phyloP scores from a whole-genome alignment of 306 rosid species.

The Acacia crassicarpa region DNA sequence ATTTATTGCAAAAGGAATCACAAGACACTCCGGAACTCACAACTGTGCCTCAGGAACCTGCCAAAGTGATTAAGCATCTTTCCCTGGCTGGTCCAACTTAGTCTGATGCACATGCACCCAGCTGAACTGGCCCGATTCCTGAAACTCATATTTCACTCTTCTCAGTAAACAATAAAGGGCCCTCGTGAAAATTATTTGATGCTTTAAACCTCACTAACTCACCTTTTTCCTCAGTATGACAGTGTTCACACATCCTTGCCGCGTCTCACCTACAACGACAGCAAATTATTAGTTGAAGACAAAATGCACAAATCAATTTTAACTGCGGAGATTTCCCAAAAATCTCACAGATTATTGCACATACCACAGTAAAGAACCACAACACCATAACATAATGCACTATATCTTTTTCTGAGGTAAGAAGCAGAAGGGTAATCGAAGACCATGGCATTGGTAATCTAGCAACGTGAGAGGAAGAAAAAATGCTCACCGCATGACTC shows the following conservation, averaged over 20 bases:
- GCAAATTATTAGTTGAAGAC: conserved; percentile 14
- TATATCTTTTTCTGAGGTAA: not conserved
- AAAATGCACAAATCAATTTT: conserved; percentile 5
- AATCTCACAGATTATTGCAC: not conserved
- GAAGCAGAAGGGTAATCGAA: not conserved
- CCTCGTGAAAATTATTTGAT: conserved; percentile 7
- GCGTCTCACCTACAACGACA: conserved; percentile 36
- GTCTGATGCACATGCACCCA: conserved; percentile 75
- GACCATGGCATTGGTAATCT: not conserved
- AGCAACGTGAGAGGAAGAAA: not conserved
- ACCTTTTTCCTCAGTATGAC: conserved; percentile 42
- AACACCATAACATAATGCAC: conserved; percentile 1
- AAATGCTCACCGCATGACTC: conserved; percentile 55
- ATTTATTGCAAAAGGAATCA: conserved; percentile 41
- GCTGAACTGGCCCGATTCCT: conserved; percentile 57
- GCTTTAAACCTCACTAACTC: conserved; percentile 3
- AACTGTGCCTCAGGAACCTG: conserved; percentile 14
- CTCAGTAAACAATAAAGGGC: conserved; percentile 22
- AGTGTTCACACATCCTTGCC: conserved; percentile 40
- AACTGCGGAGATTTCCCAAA: not conserved
- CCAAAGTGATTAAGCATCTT: conserved; percentile 48
- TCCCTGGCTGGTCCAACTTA: conserved; percentile 38
- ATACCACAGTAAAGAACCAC: not conserved
- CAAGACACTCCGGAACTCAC: conserved; percentile 13
- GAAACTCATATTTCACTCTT: conserved; percentile 40